Percentiles rank a stretch among this genome's conserved stretches.
Conservation (phyloP, 208 protist species). For the Acanthamoeba triangularis region DNA sequence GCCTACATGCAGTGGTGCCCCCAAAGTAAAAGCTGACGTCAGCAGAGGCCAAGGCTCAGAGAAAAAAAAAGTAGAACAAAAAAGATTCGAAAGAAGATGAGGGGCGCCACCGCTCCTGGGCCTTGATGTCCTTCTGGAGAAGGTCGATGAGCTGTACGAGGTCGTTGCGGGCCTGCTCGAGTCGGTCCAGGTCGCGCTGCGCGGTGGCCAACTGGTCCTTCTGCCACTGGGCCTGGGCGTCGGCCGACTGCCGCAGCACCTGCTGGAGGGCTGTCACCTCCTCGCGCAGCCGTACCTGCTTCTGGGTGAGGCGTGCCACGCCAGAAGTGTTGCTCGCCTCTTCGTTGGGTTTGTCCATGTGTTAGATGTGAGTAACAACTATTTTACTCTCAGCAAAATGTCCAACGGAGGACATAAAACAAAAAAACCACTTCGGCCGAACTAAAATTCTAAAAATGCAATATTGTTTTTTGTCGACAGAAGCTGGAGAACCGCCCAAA, state of each 20-base stretch:
- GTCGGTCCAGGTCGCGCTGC: neutral
- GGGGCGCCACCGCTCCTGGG: neutral
- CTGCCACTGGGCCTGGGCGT: neutral
- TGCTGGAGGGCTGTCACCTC: neutral
- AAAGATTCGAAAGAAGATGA: neutral
- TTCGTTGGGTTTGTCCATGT: neutral
- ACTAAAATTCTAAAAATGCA: no score
- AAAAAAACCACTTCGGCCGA: no score
- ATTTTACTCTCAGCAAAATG: no score
- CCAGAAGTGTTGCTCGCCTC: neutral
- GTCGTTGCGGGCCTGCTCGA: neutral
- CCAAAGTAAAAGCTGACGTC: no score
- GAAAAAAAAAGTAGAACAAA: neutral
- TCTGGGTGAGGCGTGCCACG: neutral
- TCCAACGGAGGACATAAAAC: no score
- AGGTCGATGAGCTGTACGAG: neutral
- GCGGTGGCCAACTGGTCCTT: neutral
- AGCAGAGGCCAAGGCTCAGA: no score
- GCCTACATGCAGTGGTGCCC: no score
- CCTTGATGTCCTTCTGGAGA: neutral
- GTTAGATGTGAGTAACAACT: no score
- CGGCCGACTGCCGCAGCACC: neutral
- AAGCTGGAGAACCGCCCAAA: no score
- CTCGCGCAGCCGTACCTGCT: neutral
- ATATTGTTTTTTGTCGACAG: no score